phyloP scores from a whole-genome alignment of 805 yeast species.

The Blastobotrys attinorum region DNA sequence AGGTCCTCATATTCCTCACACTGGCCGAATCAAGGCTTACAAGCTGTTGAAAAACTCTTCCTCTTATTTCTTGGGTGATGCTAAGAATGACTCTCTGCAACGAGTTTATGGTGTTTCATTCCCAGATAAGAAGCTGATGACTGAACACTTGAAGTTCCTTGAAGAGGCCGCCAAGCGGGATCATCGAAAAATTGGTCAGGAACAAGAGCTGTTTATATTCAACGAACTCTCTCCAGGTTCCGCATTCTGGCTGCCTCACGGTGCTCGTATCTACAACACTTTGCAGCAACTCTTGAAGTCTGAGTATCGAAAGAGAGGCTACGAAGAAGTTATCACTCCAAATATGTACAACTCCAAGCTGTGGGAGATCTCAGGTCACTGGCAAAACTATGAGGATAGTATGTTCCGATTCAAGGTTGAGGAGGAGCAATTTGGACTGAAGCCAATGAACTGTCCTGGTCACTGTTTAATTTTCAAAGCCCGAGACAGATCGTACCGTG shows the following conservation, averaged over 20 bases:
- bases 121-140: constrained; percentile 97
- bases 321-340: constrained; percentile 97
- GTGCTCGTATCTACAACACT: constrained; percentile 92
- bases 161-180: constrained; percentile 91
- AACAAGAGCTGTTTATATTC: constrained; percentile 92
- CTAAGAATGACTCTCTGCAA: constrained; percentile 89
- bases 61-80: constrained; percentile 90
- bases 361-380: constrained; percentile 99
- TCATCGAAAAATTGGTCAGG: constrained; percentile 93
- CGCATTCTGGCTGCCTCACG: constrained; percentile 98
- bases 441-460: constrained; percentile 97
- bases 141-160: constrained; percentile 86
- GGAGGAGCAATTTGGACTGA: constrained; percentile 88
- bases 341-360: constrained; percentile 96
- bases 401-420: constrained; percentile 97
- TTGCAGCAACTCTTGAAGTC: constrained; percentile 69
- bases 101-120: constrained; percentile 96
- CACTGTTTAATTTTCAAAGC: constrained; percentile 90
- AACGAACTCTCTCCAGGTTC: constrained; percentile 97
- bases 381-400: constrained; percentile 96
- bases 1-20: constrained; percentile 97
- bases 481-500: constrained; percentile 92
- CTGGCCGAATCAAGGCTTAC: constrained; percentile 92
- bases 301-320: constrained; percentile 90
- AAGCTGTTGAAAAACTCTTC: constrained; percentile 93